phyloP scores from a whole-genome alignment of 1,284 basidiomycete species.

The Polyporus tsugae region DNA sequence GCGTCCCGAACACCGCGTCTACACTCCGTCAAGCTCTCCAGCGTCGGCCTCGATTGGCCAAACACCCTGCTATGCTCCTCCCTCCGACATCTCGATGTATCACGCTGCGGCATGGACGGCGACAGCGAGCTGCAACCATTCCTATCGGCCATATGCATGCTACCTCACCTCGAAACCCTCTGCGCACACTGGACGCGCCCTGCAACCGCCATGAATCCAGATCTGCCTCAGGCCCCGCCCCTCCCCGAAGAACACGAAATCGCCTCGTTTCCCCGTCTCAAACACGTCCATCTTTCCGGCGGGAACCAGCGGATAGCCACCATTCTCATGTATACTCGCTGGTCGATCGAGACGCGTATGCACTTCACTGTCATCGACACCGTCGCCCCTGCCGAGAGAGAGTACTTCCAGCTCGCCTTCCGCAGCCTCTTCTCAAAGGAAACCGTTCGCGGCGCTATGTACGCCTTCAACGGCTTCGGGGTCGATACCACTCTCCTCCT shows the following conservation, averaged over 20 bases:
- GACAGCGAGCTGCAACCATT: neutral
- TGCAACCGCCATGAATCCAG: neutral
- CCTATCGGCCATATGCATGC: neutral
- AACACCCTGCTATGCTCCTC: slow-evolving; percentile 8
- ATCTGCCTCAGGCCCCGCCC: neutral
- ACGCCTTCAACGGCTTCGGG: neutral
- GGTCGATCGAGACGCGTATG: neutral
- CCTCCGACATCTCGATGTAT: slow-evolving; percentile 12
- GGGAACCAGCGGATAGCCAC: neutral
- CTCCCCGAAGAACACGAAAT: neutral
- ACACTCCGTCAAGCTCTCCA: slow-evolving; percentile 1
- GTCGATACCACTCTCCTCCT: neutral
- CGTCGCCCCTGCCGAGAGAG: neutral
- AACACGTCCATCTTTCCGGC: slow-evolving; percentile 3
- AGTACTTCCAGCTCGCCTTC: slow-evolving; percentile 6
- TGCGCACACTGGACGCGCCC: neutral
- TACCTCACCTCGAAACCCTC: slow-evolving; percentile 8
- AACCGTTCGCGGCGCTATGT: neutral
- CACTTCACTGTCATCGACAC: slow-evolving; percentile 1
- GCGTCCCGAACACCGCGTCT: slow-evolving; percentile 2
- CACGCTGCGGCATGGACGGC: slow-evolving; percentile 2
- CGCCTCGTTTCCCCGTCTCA: neutral
- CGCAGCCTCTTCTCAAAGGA: slow-evolving; percentile 1
- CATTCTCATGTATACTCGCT: neutral
- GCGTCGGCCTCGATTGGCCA: slow-evolving; percentile 2